These are phyloP conservation scores for Carallia pectinifolia DNA, from an alignment of 345 rosid species.

Conservation along the genomic window DNA sequence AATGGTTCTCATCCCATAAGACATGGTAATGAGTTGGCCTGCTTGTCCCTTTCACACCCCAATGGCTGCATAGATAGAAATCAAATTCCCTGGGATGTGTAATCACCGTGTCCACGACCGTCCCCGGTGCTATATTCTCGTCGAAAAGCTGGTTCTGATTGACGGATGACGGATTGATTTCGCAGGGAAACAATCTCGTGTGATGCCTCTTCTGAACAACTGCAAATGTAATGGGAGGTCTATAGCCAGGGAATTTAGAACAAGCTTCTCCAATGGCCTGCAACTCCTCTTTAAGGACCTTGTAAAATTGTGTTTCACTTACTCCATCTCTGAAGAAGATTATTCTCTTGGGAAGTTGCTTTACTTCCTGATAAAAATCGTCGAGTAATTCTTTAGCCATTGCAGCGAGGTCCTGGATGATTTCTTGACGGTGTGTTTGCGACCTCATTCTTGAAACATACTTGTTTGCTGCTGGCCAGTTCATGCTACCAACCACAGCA, in stretches of 20 bases:
- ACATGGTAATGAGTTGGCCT: slow-evolving; percentile 90
- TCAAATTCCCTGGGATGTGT: slow-evolving; percentile 92
- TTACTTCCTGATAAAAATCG: slow-evolving; percentile 60
- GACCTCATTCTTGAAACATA: slow-evolving; percentile 89
- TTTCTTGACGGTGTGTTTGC: slow-evolving; percentile 94
- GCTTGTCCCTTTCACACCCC: slow-evolving; percentile 95
- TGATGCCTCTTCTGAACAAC: slow-evolving; percentile 97
- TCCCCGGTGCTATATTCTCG: slow-evolving; percentile 86
- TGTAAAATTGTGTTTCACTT: slow-evolving; percentile 86
- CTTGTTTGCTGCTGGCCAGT: slow-evolving; percentile 97
- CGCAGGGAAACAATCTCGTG: slow-evolving; percentile 68
- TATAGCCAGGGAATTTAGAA: slow-evolving; percentile 52
- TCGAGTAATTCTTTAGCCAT: slow-evolving; percentile 86
- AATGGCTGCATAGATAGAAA: slow-evolving; percentile 90
- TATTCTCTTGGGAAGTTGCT: slow-evolving; percentile 72
- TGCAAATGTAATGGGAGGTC: slow-evolving; percentile 71
- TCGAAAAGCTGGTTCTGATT: slow-evolving; percentile 29
- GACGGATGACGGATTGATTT: slow-evolving; percentile 32
- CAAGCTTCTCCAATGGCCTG: slow-evolving; percentile 69
- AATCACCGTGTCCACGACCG: slow-evolving; percentile 85
- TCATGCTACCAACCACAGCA: slow-evolving; percentile 98
- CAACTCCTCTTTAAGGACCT: slow-evolving; percentile 73
- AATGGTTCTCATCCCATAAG: slow-evolving; percentile 78
- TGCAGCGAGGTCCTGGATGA: slow-evolving; percentile 75
- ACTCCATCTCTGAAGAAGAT: slow-evolving; percentile 96